Evolutionary conservation across 73 alveolate species (phyloP).

Genomic region (Tetrahymena malaccensis): DNA sequence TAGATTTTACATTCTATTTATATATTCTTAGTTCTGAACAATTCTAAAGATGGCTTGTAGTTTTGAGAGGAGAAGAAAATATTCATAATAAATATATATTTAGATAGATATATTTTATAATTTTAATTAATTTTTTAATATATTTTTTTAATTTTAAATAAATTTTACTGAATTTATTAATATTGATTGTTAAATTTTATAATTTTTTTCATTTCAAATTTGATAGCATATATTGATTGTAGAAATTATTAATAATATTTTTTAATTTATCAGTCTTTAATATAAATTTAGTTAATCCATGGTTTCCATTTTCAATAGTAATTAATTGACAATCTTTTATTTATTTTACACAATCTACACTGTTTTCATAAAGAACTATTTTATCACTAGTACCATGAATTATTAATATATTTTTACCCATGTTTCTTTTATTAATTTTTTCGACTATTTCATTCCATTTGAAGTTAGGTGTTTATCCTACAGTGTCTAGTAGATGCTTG

Average conservation of each 20-base stretch:
- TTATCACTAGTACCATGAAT: background rate
- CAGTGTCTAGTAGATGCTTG: background rate
- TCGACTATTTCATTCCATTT: background rate
- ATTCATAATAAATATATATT: no score
- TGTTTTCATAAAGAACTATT: background rate
- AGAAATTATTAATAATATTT: background rate
- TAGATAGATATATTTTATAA: no score
- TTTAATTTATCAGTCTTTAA: background rate
- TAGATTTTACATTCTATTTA: no score
- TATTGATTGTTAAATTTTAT: background rate
- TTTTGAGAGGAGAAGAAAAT: no score
- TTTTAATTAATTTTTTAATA: no score
- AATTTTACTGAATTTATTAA: background rate
- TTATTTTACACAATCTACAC: background rate
- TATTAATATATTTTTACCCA: background rate
- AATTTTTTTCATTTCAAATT: background rate
- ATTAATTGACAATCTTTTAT: background rate
- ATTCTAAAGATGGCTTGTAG: no score
- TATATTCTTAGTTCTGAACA: no score
- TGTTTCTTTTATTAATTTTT: background rate
- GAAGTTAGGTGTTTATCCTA: background rate
- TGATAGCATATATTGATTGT: background rate
- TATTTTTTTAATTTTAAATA: no score
- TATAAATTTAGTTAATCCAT: background rate
- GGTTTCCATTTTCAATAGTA: background rate